A percentile compares a stretch with the other conserved stretches of the same genome.
These are phyloP conservation scores for Anthracocystis setariae DNA, from an alignment of 1,284 basidiomycete genomes.

Conservation along the genomic window DNA sequence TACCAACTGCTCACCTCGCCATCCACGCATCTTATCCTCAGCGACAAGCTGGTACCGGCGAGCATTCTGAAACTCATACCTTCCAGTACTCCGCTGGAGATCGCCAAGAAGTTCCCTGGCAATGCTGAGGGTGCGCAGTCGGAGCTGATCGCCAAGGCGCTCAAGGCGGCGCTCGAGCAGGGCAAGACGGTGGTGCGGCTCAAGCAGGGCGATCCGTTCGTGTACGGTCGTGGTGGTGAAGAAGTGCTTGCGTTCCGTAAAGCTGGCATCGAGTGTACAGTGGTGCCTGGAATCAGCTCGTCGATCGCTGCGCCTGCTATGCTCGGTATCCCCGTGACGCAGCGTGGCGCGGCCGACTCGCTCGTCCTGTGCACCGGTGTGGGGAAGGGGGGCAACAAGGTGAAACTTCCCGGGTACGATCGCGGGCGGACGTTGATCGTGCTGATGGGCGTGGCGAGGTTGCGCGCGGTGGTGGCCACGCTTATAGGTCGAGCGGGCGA, in stretches of 20 bases:
- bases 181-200: constrained; percentile 89
- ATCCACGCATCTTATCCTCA: constrained; percentile 84
- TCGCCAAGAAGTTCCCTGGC: constrained; percentile 96
- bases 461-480: constrained; percentile 77
- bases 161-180: constrained; percentile 78
- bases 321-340: constrained; percentile 90
- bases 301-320: constrained; percentile 89
- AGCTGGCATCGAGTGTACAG: constrained; percentile 81
- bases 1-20: constrained; percentile 78
- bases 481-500: constrained; percentile 67
- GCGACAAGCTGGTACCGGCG: constrained; percentile 95
- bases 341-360: constrained; percentile 89
- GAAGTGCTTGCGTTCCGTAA: constrained; percentile 90
- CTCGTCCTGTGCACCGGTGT: constrained; percentile 93
- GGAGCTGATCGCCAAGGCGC: constrained; percentile 90
- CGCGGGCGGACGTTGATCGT: constrained; percentile 82
- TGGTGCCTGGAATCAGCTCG: constrained; percentile 89
- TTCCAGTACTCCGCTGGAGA: constrained; percentile 72
- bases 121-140: constrained; percentile 93
- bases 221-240: constrained; percentile 93
- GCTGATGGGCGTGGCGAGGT: constrained; percentile 92
- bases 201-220: constrained; percentile 95
- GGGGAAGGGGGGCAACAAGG: constrained; percentile 84
- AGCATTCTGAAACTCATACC: constrained; percentile 90
- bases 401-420: constrained; percentile 85